Conservation (phyloP, 345 rosid genomes). For the Draba incana region DNA sequence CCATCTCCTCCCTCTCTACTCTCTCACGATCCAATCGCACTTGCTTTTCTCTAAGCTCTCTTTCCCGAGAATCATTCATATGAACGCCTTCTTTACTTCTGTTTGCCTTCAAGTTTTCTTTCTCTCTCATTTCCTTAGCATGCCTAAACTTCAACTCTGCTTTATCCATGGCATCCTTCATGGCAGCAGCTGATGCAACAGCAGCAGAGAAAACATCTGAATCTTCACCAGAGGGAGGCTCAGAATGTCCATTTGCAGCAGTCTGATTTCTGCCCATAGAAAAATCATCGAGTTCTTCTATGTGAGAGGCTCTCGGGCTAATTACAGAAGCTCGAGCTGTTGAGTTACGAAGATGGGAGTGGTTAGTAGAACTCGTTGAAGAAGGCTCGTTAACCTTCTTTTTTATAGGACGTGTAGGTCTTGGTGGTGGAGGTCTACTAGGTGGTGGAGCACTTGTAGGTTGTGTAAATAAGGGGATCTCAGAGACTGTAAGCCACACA, state of each 20-base stretch:
- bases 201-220: slow-evolving; percentile 63
- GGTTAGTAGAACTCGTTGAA: slow-evolving; percentile 51
- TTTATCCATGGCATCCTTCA: slow-evolving; percentile 98
- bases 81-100: slow-evolving; percentile 69
- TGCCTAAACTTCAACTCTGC: slow-evolving; percentile 95
- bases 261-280: slow-evolving; percentile 51
- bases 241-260: slow-evolving; percentile 52
- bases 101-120: slow-evolving; percentile 66
- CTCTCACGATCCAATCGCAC: slow-evolving; percentile 58
- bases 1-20: slow-evolving; percentile 61
- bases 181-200: slow-evolving; percentile 93
- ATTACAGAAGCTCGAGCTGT: slow-evolving; percentile 44
- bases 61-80: slow-evolving; percentile 62
- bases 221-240: slow-evolving; percentile 58
- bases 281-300: slow-evolving; percentile 88
- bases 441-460: slow-evolving; percentile 92
- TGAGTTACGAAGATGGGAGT: slow-evolving; percentile 52
- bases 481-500: slow-evolving; percentile 91
- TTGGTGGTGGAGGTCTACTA: slow-evolving; percentile 96
- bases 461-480: slow-evolving; percentile 85
- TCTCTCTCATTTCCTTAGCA: slow-evolving; percentile 82
- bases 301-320: slow-evolving; percentile 55
- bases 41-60: slow-evolving; percentile 64
- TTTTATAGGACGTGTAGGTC: slow-evolving; percentile 66
- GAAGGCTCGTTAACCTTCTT: slow-evolving; percentile 61